Base-by-base conservation (phyloP, 2,329 filamentous ascomycete species). In the Venturia oleaginea region DNA sequence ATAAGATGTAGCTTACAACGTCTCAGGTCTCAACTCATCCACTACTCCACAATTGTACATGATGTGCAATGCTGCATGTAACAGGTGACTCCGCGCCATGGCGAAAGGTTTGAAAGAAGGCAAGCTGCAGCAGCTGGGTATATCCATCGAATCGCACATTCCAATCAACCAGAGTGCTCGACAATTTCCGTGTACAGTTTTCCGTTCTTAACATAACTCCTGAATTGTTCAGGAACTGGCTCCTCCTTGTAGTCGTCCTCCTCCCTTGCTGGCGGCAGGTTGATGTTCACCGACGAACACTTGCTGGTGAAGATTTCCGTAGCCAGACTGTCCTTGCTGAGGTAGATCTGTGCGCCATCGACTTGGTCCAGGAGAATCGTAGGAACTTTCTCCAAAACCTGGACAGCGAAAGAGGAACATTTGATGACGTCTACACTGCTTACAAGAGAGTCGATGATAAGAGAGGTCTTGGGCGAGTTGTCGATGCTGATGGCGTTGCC, bases 401-500 rank as follows among this genome's bases (percentile, higher is more conserved):
- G 92, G n/a, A 97, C 81, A 17, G 92, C 92, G 74, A 99, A 96
- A 76, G 94, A 96, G 70, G 89, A 85, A 59, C 89, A 93, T 79
- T 97, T 97, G 81, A 99, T 94, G 30, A 96, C 90, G 72, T 99
- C 94, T 65, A 99, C 86, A 38, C 90, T 91, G 60, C 90, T 95
- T 59, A 97, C 90, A 13, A 97, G 86, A 0, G 87, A 90, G 71
- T 97, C 93, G 63, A 97, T 84, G 62, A 97, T 86, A 63, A 99
- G 84, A 34, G 91, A 95, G 22, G 95, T 81, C 61, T 91, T 88
- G 59, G 83, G 85, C 64, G 88, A 93, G 79, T 97, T 97, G 78
- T 97, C 94, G 69, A 97, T 84, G 5, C 92, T 93, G 67, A 99
- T 90, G n/a, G 94, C 92, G 74, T 99, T 99, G 65, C 91, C 92